These are phyloP conservation scores for Blastobotrys buckinghamii DNA, from an alignment of 1,139 yeast species.

Conservation along the genomic window DNA sequence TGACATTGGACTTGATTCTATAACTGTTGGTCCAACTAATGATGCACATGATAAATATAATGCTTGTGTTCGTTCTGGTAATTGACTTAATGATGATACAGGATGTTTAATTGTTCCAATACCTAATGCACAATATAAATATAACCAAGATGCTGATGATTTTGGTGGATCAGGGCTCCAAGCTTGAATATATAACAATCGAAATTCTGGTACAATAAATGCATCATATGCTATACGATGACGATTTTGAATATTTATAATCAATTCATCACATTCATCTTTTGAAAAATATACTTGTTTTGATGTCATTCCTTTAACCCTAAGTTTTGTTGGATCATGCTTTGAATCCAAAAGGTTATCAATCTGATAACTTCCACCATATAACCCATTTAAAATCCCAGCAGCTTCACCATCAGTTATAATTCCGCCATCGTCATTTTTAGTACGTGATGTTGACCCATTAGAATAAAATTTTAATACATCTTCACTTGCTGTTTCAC, in stretches of 20 bases:
- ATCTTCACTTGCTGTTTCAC: not conserved
- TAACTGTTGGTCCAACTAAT: conserved; percentile 14
- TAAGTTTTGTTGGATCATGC: not conserved
- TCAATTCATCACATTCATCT: conserved; percentile 12
- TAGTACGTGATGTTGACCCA: conserved; percentile 7
- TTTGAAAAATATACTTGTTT: conserved; percentile 2
- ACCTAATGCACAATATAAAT: conserved; percentile 13
- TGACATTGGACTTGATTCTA: conserved; percentile 13
- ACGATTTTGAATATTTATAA: not conserved
- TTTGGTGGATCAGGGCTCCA: conserved; percentile 8
- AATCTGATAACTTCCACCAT: conserved; percentile 12
- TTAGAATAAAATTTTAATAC: not conserved
- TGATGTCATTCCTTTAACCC: conserved; percentile 1
- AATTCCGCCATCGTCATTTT: not conserved
- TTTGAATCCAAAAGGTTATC: not conserved
- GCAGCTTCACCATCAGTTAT: conserved; percentile 11
- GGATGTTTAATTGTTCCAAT: conserved; percentile 14
- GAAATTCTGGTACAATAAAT: conserved; percentile 10
- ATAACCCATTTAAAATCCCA: conserved; percentile 13
- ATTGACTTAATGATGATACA: conserved; percentile 8
- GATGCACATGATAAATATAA: conserved; percentile 15
- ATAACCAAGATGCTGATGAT: conserved; percentile 11
- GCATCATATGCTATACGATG: conserved; percentile 13
- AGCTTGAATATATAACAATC: conserved; percentile 8
- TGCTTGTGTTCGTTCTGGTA: conserved; percentile 7